Evolutionary conservation across 176 grass and related monocot genomes (phyloP).

Genomic region (Aegilops sharonensis): DNA sequence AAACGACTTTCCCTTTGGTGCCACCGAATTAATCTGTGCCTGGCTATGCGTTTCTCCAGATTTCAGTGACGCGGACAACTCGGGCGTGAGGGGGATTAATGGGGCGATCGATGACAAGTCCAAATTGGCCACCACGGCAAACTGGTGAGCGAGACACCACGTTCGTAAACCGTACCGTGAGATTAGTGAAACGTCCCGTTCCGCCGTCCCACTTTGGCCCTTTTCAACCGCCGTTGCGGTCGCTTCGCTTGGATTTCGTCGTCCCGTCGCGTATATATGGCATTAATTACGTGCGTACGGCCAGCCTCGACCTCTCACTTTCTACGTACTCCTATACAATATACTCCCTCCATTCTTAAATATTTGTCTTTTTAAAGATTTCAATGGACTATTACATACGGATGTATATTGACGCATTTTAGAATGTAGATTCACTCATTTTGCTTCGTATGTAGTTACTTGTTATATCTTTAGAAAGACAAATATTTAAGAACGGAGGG

Average conservation of each 20-base stretch:
- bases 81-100: not conserved
- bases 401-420: no score
- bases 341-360: no score
- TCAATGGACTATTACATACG: no score
- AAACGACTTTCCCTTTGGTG: not conserved
- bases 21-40: not conserved
- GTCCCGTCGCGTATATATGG: no score
- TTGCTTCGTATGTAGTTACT: no score
- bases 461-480: no score
- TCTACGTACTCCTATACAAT: not conserved
- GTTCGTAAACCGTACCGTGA: not conserved
- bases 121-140: not conserved
- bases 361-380: no score
- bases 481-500: no score
- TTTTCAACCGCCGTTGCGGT: conserved; percentile 7
- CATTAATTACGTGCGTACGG: not conserved
- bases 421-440: no score
- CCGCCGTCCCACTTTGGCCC: not conserved
- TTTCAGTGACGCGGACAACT: not conserved
- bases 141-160: not conserved
- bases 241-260: not conserved
- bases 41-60: not conserved
- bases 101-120: not conserved
- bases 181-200: conserved; percentile 4
- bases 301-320: not conserved